These are phyloP conservation scores for Entomortierella chlamydospora DNA, from an alignment of 192 early-diverging fungal species.

Conservation along the genomic window DNA sequence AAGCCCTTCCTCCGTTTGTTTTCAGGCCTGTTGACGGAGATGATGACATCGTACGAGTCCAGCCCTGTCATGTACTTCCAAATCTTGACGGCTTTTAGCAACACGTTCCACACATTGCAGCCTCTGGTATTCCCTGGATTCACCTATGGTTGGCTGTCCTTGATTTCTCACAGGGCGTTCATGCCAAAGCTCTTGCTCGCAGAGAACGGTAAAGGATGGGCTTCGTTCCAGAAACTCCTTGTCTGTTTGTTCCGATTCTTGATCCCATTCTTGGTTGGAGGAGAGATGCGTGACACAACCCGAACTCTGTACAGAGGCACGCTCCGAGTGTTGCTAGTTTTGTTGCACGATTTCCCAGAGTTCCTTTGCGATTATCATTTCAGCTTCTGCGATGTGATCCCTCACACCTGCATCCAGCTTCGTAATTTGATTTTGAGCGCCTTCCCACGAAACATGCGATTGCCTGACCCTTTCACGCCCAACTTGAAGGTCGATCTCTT, in stretches of 20 bases:
- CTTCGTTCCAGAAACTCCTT: slow-evolving; percentile 85
- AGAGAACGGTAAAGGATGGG: slow-evolving; percentile 90
- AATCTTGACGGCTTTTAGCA: slow-evolving; percentile 76
- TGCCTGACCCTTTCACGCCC: slow-evolving; percentile 97
- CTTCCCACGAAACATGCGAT: slow-evolving; percentile 92
- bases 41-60: slow-evolving; percentile 71
- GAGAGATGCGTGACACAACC: slow-evolving; percentile 77
- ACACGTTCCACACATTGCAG: slow-evolving; percentile 86
- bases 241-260: slow-evolving; percentile 89
- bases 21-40: slow-evolving; percentile 84
- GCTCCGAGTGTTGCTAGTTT: slow-evolving; percentile 88
- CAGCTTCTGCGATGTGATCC: slow-evolving; percentile 92
- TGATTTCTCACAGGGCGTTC: slow-evolving; percentile 93
- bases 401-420: slow-evolving; percentile 91
- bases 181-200: slow-evolving; percentile 87
- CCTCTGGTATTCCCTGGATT: slow-evolving; percentile 93
- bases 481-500: slow-evolving; percentile 93
- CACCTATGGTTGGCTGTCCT: slow-evolving; percentile 92
- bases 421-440: slow-evolving; percentile 97
- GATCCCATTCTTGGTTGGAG: slow-evolving; percentile 81
- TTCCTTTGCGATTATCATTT: slow-evolving; percentile 95
- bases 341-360: slow-evolving; percentile 98
- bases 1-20: slow-evolving; percentile 91
- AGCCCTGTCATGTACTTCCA: slow-evolving; percentile 78
- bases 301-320: slow-evolving; percentile 91